Conservation (phyloP, 257 asterid species). For the Solanum piurae region DNA sequence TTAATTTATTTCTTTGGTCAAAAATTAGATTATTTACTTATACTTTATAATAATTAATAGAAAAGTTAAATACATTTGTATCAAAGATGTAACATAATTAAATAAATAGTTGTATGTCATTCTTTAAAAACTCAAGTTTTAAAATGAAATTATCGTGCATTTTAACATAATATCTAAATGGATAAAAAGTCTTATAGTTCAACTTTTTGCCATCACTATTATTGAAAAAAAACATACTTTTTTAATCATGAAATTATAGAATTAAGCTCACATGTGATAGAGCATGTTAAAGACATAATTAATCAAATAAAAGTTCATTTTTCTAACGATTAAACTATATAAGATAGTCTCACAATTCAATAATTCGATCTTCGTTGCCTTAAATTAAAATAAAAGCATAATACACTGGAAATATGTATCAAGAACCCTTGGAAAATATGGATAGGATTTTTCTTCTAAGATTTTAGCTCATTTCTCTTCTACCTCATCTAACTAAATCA, state of each 20-base stretch:
- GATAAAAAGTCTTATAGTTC: neutral
- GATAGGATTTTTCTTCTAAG: neutral
- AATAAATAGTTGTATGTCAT: neutral
- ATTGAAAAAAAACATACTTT: neutral
- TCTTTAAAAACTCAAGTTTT: neutral
- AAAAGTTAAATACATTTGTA: neutral
- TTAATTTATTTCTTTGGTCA: neutral
- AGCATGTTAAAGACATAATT: neutral
- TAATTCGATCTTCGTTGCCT: neutral
- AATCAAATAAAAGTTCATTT: neutral
- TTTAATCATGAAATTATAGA: neutral
- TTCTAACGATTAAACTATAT: neutral
- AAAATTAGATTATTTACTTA: neutral
- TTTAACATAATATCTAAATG: neutral
- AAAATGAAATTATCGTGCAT: accelerated
- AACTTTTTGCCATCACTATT: neutral
- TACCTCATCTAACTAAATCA: neutral
- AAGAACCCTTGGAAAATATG: neutral
- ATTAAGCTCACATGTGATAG: neutral
- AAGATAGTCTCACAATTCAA: neutral
- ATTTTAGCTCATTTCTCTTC: neutral
- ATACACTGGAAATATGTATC: neutral
- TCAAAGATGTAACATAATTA: neutral
- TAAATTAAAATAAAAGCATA: neutral
- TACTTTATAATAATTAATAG: neutral